A percentile compares a stretch with the other conserved stretches of the same genome.
phyloP scores from a whole-genome alignment of 805 yeast genomes.

The Huiozyma sinensis region DNA sequence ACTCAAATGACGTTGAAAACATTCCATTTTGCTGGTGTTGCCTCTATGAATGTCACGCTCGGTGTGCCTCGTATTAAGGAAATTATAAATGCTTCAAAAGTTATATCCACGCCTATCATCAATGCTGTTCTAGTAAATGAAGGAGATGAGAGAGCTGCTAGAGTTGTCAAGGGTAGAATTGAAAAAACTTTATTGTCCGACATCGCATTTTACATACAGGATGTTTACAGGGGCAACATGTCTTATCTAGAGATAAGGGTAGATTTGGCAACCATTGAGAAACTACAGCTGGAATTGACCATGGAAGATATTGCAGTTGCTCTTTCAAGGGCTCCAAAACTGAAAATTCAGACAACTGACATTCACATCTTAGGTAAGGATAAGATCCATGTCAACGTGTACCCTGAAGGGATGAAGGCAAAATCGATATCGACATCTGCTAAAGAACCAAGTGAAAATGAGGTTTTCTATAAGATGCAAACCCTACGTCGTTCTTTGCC shows the following conservation, averaged over 20 bases:
- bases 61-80: slow-evolving; percentile 99
- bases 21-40: slow-evolving; percentile 99
- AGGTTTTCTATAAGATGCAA: slow-evolving; percentile 81
- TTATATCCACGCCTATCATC: slow-evolving; percentile 92
- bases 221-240: slow-evolving; percentile 72
- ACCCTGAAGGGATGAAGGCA: slow-evolving; percentile 32
- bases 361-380: slow-evolving; percentile 57
- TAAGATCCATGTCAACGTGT: slow-evolving; percentile 54
- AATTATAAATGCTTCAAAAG: slow-evolving; percentile 92
- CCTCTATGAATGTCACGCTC: slow-evolving; percentile 95
- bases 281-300: slow-evolving; percentile 77
- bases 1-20: slow-evolving; percentile 96
- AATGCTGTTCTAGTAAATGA: slow-evolving; percentile 89
- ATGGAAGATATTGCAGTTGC: slow-evolving; percentile 82
- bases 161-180: slow-evolving; percentile 95
- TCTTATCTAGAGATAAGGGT: slow-evolving; percentile 74
- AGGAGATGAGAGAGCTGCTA: slow-evolving; percentile 92
- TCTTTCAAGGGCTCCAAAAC: slow-evolving; percentile 72
- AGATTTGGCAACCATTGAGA: slow-evolving; percentile 77
- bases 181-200: slow-evolving; percentile 86
- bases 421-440: slow-evolving; percentile 36
- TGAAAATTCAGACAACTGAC: slow-evolving; percentile 68
- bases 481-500: slow-evolving; percentile 78
- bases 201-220: slow-evolving; percentile 82
- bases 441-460: slow-evolving; percentile 32